Evolutionary conservation across 352 stramenopile species (phyloP), one percentile per base, ranked within the genome.

Genomic region (Pythium phragmiticola): DNA sequence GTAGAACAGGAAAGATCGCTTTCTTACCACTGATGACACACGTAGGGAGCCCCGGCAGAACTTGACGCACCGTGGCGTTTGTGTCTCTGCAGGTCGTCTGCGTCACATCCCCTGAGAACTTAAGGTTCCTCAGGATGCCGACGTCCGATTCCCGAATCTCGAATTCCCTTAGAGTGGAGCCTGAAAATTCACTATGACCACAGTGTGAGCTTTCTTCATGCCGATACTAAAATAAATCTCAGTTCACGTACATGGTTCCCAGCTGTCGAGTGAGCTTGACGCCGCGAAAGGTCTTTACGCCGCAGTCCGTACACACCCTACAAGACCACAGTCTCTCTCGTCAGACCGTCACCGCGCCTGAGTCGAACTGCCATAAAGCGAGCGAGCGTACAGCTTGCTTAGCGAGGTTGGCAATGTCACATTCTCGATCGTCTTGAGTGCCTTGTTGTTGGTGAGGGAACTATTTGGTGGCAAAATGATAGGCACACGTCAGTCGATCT

Each of bases 401-500:
- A 68, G 52, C 23, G 61, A 54, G 8, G 53, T 21, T 36, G 61
- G 63, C 56, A 69, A 60, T 4, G 63, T 65, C 30, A 70, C 26
- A 16, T 65, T 61, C 36, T 56, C 43, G 30, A 70, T 50, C 9
- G 41, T 13, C 17, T 13, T n/a, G 11, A 68, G 47, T 4, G 47
- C 9, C 2, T 16, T 7, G 53, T 68, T 68, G 2, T 28, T 47
- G 17, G 34, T 46, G 21, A 68, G n/a, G 11, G 53, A 33, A 8
- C 19, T 30, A 36, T 17, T 30, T 3, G 11, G 9, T 14, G 34
- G 4, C 34, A 39, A 39, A 39, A 39, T 9, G 34, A 14, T 13
- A 39, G 4, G 34, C 34, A 39, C 34, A 13, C 34, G 34, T 39
- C 34, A 39, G 3, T 6, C 7, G 3, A 3, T 39, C 11, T 39